Base-by-base conservation (phyloP, 495 filamentous ascomycete genomes). In the Penicillium fimorum region DNA sequence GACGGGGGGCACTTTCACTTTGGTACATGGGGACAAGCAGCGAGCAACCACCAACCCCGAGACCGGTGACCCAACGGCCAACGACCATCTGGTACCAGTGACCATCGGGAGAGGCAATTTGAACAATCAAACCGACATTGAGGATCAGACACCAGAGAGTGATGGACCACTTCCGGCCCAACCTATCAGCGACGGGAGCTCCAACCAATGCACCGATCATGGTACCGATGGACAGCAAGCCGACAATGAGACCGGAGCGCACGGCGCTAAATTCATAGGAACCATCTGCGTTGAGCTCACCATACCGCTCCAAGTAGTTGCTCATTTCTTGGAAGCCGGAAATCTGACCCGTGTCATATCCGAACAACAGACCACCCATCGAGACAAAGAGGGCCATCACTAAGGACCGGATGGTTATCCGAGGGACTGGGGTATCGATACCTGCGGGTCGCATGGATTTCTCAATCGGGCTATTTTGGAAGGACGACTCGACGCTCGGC, bases 11-110 rank as follows among this genome's bases (percentile, higher is more conserved):
- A 50, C 83, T 87, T 69, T 90, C 87, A 54, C 83, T 82, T 70
- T 87, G 84, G 68, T 88, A 90, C 80, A 90, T 85, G 48, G 87
- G 87, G 1, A 91, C 84, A 5, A 84, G 65, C 15, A 91, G 81
- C 4, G 84, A 88, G 50, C 89, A 80, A 0, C 82, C 80, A 55
- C 87, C 88, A 37, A 91, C 85, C 50, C 87, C 87, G 30, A 86
- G 67, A 70, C 87, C 84, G 35, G 86, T 85, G 50, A 88, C 75
- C 68, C 74, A 76, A 59, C 81, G 75, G 32, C 80, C 81, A 47
- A 83, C 63, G 17, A 86, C 71, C 65, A 76, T 68, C 64, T 83
- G 77, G 48, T 76, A 76, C 81, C 81, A 84, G 47, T 76, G 74
- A 15, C 72, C 74, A 5, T 68, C 45, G 5, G 75, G 63, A 3